Conservation (phyloP, 75 land plant genomes). For the Gnetum montanum region DNA sequence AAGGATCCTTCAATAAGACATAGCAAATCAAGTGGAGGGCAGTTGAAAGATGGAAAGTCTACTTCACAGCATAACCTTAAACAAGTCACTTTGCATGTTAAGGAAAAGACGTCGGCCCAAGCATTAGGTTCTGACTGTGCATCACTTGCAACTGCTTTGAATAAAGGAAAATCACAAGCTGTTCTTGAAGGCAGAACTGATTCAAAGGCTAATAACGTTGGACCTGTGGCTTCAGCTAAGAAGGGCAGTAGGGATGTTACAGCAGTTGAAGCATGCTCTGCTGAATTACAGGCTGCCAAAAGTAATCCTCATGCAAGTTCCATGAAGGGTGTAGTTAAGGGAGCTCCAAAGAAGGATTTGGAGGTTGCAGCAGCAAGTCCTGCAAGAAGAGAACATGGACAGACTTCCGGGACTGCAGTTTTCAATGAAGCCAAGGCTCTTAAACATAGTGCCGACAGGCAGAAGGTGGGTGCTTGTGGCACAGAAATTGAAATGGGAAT, state of each 20-base stretch:
- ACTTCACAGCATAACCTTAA: slow-evolving; percentile 7
- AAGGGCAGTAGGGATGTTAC: slow-evolving; percentile 28
- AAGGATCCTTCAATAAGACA: slow-evolving; percentile 2
- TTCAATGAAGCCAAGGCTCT: slow-evolving; percentile 75
- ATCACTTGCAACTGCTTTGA: slow-evolving; percentile 11
- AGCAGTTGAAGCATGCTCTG: too few species aligned
- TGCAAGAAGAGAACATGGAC: slow-evolving; percentile 36
- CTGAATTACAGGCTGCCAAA: too few species aligned
- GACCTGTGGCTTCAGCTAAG: slow-evolving; percentile 7
- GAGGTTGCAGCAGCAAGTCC: slow-evolving; percentile 47
- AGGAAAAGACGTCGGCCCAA: slow-evolving; percentile 17
- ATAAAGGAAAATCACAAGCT: slow-evolving; percentile 18
- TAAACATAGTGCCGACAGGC: slow-evolving; percentile 78
- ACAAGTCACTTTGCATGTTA: slow-evolving; percentile 5
- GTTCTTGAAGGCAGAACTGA: slow-evolving; percentile 15
- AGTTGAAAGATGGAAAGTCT: slow-evolving; percentile 11
- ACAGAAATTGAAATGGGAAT: not conserved
- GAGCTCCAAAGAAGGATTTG: slow-evolving; percentile 16
- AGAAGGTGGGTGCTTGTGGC: slow-evolving; percentile 79
- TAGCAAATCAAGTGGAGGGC: not conserved
- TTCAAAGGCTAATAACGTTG: slow-evolving; percentile 12
- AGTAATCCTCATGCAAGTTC: too few species aligned
- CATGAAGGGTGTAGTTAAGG: too few species aligned
- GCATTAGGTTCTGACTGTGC: slow-evolving; percentile 8
- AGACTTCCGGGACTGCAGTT: slow-evolving; percentile 21